Evolutionary conservation across 1,139 yeast genomes (phyloP), one percentile per base, ranked within the genome.

Genomic region (Nakaseomyces glabratus): DNA sequence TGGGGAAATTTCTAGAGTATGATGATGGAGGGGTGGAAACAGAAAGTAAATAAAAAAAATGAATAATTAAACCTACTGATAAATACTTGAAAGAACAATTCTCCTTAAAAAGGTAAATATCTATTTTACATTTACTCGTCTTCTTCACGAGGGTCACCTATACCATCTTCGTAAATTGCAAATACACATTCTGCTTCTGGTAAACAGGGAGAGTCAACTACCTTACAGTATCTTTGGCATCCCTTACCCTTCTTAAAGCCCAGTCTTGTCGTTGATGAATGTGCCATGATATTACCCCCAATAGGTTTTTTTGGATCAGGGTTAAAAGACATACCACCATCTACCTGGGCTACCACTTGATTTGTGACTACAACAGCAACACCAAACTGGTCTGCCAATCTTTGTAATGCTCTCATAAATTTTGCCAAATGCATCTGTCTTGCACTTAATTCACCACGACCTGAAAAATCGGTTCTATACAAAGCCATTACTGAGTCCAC

Each of bases 241-340:
- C 80, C 96, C 47, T 82, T 73, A 31, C 95, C 96, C 64, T 90
- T 90, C 54, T 80, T 80, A 57, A 90, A 76, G 33, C 85, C 81
- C 42, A 90, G 69, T 49, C 97, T 71, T 1, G 98, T 90, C 7
- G 97, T 90, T 3, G 96, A 85, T 15, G 95, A 79, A 58, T 93
- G 99, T 2, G 98, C 98, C 60, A 93, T 80, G 49, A 93, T 90
- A 53, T 93, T 90, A 51, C 99, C 99, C 39, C 99, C 99, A 49
- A 93, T 90, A 8, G 99, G 98, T 58, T 93, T 93, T 60, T 93
- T 93, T n/a, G 98, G 97, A 57, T 90, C 98, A 1, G 95, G 93
- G 49, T 86, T 85, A 59, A 79, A 88, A 71, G 78, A 70, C 43
- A 81, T 73, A 50, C 76, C 78, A 34, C 97, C 97, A 57, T 90